Base-by-base conservation (phyloP, 2,329 filamentous ascomycete genomes). In the Tolypocladium capitatum region DNA sequence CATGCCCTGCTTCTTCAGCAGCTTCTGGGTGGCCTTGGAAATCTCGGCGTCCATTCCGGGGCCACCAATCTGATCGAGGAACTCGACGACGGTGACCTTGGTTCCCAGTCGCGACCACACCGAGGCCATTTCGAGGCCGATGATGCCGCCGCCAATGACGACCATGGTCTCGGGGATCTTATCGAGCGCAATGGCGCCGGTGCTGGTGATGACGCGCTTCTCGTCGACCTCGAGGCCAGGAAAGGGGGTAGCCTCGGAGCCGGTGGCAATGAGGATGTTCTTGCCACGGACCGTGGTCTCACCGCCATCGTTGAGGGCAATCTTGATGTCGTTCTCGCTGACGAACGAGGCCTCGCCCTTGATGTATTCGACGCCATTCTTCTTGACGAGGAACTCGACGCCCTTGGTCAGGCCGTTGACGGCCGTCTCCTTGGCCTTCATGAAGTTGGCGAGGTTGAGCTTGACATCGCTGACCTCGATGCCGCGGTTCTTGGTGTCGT, bases 261-360 rank as follows among this genome's bases (percentile, higher is more conserved):
- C 92, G 55, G 92, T 98, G 52, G 92, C 91, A 66, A 98, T 95
- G 60, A 98, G 75, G 65, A 98, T 95, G 74, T 98, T 98, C 83
- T 97, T 97, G 63, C 81, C 92, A 58, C 80, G 77, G 51, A 97
- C 71, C 55, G 78, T 86, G 53, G 86, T 84, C 77, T 97, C 90
- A 63, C 91, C 90, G 60, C 92, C 92, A 20, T 97, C 91, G 59
- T 84, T 80, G 52, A 96, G 80, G 62, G 85, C 83, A 59, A 98
- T 87, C 70, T 88, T 90, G 69, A 98, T 72, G 60, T 92, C 91
- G 72, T 96, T 81, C 70, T 94, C 86, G 66, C 86, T 86, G 60
- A 83, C 77, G 65, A 97, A 94, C 43, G 86, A 77, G 57, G 84
- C 91, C 46, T 87, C 81, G 58, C 92, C 92, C 76, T 96, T 96